phyloP scores from a whole-genome alignment of 2,329 filamentous ascomycete genomes.

The Rhytidhysteron rufulum region DNA sequence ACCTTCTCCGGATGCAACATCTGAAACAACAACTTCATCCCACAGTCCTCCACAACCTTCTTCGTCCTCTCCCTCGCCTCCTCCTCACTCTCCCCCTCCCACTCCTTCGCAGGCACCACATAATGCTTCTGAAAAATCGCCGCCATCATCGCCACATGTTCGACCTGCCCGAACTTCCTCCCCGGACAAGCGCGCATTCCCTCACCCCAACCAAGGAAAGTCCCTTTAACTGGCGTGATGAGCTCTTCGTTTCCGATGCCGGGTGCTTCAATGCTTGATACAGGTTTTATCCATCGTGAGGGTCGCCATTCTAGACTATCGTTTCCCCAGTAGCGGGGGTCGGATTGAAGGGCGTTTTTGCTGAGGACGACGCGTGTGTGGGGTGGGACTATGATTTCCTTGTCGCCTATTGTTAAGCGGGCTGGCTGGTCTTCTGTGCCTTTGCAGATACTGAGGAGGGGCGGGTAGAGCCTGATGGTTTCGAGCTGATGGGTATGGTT shows the following conservation, averaged over 20 bases:
- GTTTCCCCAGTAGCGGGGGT: slow-evolving; percentile 27
- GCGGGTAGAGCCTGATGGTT: slow-evolving; percentile 40
- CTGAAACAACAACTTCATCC: too few relatives aligned
- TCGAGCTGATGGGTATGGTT: slow-evolving; percentile 33
- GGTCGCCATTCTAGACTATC: slow-evolving; percentile 27
- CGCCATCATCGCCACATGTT: slow-evolving; percentile 30
- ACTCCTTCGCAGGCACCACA: slow-evolving; percentile 6
- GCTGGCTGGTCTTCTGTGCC: slow-evolving; percentile 14
- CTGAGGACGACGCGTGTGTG: slow-evolving; percentile 12
- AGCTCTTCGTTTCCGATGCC: too few relatives aligned
- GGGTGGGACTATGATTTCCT: slow-evolving; percentile 7
- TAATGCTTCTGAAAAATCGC: slow-evolving; percentile 14
- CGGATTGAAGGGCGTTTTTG: slow-evolving; percentile 22
- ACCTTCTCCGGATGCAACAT: too few relatives aligned
- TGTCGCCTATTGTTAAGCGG: neutral
- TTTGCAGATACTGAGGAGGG: slow-evolving; percentile 27
- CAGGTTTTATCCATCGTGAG: too few relatives aligned
- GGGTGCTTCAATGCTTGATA: too few relatives aligned
- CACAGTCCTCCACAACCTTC: neutral
- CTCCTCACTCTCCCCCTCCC: neutral
- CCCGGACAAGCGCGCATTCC: slow-evolving; percentile 30
- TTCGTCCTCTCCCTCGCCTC: slow-evolving; percentile 1
- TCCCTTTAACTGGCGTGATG: too few relatives aligned
- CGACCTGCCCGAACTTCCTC: slow-evolving; percentile 35
- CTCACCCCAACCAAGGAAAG: slow-evolving; percentile 24